Evolutionary conservation across 2,329 filamentous ascomycete species (phyloP), one percentile per base, ranked within the genome.

Genomic region (Corniculantispora saksenae): DNA sequence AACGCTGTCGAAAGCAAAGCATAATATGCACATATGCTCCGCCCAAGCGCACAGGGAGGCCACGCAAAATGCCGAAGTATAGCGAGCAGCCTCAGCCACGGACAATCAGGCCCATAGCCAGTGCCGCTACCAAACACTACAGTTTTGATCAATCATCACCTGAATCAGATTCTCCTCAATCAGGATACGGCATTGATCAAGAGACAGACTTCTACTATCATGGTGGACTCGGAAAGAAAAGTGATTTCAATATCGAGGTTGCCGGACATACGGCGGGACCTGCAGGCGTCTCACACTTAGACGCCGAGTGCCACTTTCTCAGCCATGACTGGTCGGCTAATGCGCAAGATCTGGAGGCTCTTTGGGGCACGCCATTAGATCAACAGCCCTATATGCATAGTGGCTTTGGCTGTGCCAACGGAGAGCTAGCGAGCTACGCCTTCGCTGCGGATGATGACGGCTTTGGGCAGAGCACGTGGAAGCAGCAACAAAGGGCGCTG

Each of bases 291-390:
- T n/a, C 54, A 43, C 35, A 43, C 21, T 25, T 38, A 1, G 21
- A n/a, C 12, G 38, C n/a, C 3, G 35, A 40, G 54, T 43, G 35
- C 21, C 54, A 56, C 54, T 43, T 56, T 43, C 32, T 43, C n/a
- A 13, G 23, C 1, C 21, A 43, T 27, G 21, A 43, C 25, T 58
- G 40, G 56, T 8, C 27, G 27, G n/a, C n/a, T 47, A 59, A 17
- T 48, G 56, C 56, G 35, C 56, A 23, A 59, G 56, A 59, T 59
- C 40, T 48, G n/a, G 25, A 48, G 19, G 25, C 35, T 43, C 32
- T 56, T 56, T 56, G 54, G 54, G 21, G 35, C 7, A 43, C 54
- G 8, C 4, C 54, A 32, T 27, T 56, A 32, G 32, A 56, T 56
- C 32, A 56, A 27, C 35, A 56, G 54, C 54, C 54, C n/a, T 56